phyloP scores from a whole-genome alignment of 306 rosid species.

The Cucurbita pepo region DNA sequence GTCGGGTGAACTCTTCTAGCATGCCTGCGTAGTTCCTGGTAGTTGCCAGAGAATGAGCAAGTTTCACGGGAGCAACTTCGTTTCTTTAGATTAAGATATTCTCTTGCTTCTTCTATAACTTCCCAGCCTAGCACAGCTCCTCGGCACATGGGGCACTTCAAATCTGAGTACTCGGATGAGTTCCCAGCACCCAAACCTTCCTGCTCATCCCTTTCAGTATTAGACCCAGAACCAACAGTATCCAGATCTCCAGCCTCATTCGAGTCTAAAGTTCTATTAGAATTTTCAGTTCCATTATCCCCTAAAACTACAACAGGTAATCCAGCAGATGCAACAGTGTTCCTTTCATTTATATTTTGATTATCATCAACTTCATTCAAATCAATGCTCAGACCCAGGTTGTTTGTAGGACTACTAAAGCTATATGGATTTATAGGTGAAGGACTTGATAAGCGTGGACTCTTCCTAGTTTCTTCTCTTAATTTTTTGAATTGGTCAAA shows the following conservation, averaged over 20 bases:
- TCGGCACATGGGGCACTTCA: constrained; percentile 79
- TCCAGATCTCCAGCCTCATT: constrained; percentile 49
- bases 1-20: constrained; percentile 84
- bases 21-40: constrained; percentile 77
- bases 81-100: constrained; percentile 70
- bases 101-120: constrained; percentile 72
- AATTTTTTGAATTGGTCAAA: constrained; percentile 83
- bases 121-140: constrained; percentile 73
- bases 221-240: constrained; percentile 57
- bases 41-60: constrained; percentile 71
- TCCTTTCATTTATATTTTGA: constrained; percentile 49
- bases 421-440: constrained; percentile 38
- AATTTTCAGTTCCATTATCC: constrained; percentile 46
- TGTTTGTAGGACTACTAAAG: constrained; percentile 43
- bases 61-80: constrained; percentile 82
- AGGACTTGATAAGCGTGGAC: constrained; percentile 53
- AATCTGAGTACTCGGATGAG: constrained; percentile 42
- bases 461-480: constrained; percentile 41
- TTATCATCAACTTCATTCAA: constrained; percentile 48
- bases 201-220: constrained; percentile 46
- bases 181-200: constrained; percentile 45
- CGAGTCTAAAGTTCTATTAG: constrained; percentile 41
- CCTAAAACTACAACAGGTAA: constrained; percentile 45
- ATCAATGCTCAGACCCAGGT: constrained; percentile 37
- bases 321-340: constrained; percentile 45